A percentile compares a stretch with the other conserved stretches of the same genome.
Evolutionary conservation across 768 basidiomycete genomes (phyloP).

Genomic region (Saitozyma sp.): DNA sequence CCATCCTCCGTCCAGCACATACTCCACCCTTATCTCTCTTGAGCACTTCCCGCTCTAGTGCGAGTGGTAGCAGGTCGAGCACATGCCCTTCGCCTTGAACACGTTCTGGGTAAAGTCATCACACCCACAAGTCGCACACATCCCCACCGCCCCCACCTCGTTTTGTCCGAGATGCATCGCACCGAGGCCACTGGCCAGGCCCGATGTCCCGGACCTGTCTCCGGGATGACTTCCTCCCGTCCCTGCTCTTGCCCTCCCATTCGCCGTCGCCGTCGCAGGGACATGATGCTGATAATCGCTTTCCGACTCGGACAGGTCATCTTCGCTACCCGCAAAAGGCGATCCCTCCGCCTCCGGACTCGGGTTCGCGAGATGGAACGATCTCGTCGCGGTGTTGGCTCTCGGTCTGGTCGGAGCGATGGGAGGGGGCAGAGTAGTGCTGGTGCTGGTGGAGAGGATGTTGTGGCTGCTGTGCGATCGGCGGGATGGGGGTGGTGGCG

Average conservation of each 20-base stretch:
- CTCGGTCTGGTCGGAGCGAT: slow-evolving; percentile 13
- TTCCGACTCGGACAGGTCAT: slow-evolving; percentile 24
- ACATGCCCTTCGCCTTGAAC: slow-evolving; percentile 66
- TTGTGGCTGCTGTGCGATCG: slow-evolving; percentile 35
- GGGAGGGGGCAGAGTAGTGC: slow-evolving; percentile 15
- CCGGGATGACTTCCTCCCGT: slow-evolving; percentile 5
- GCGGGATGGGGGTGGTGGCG: slow-evolving; percentile 64
- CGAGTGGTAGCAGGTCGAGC: slow-evolving; percentile 65
- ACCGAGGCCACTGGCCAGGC: slow-evolving; percentile 33
- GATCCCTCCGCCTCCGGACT: slow-evolving; percentile 33
- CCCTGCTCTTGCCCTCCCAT: not conserved
- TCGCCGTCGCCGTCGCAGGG: not conserved
- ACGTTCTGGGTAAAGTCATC: slow-evolving; percentile 66
- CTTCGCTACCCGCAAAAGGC: slow-evolving; percentile 40
- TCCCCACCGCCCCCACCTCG: slow-evolving; percentile 51
- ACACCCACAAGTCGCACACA: slow-evolving; percentile 54
- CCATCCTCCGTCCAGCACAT: no score
- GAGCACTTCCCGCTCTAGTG: slow-evolving; percentile 21
- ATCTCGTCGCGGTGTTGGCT: slow-evolving; percentile 7
- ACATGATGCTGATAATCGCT: slow-evolving; percentile 17
- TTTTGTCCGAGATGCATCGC: slow-evolving; percentile 44
- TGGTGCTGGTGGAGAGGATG: slow-evolving; percentile 14
- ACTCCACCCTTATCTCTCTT: not conserved
- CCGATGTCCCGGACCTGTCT: not conserved
- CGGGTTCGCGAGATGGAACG: not conserved